Evolutionary conservation across 352 stramenopile species (phyloP).

Genomic region (Peronosclerospora sorghi): DNA sequence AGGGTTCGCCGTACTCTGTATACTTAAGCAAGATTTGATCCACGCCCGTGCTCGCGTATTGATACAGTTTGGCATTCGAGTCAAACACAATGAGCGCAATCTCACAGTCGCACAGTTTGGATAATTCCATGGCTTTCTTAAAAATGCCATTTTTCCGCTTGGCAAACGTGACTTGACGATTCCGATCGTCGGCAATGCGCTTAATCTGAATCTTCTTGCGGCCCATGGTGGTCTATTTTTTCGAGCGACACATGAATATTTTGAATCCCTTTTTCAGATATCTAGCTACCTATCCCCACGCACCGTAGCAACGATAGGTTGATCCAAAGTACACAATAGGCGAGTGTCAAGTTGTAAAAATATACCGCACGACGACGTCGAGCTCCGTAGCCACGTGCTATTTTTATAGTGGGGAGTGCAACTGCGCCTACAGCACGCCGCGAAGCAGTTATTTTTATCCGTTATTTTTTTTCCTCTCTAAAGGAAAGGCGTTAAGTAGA

Average conservation of each 20-base stretch:
- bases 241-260: neutral
- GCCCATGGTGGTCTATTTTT: slow-evolving; percentile 34
- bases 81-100: slow-evolving; percentile 82
- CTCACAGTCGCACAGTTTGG: slow-evolving; percentile 80
- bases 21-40: slow-evolving; percentile 83
- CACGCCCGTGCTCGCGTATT: slow-evolving; percentile 74
- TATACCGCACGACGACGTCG: slow-evolving; percentile 5
- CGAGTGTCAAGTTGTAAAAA: slow-evolving; percentile 16
- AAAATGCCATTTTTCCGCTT: slow-evolving; percentile 82
- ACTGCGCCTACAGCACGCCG: neutral
- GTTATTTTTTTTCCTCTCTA: slow-evolving; percentile 11
- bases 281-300: no score
- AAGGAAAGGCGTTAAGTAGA: slow-evolving; percentile 8
- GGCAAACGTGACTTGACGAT: slow-evolving; percentile 74
- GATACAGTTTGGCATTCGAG: slow-evolving; percentile 79
- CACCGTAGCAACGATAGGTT: slow-evolving; percentile 19
- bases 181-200: slow-evolving; percentile 77
- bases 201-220: slow-evolving; percentile 87
- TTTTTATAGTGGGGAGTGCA: slow-evolving; percentile 24
- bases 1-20: slow-evolving; percentile 75
- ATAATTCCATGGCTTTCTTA: slow-evolving; percentile 83
- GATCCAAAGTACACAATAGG: slow-evolving; percentile 19
- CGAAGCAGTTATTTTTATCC: slow-evolving; percentile 30
- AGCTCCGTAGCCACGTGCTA: slow-evolving; percentile 11
- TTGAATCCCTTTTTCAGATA: no score